phyloP scores from a whole-genome alignment of 805 yeast genomes.

The Metschnikowia lunata region DNA sequence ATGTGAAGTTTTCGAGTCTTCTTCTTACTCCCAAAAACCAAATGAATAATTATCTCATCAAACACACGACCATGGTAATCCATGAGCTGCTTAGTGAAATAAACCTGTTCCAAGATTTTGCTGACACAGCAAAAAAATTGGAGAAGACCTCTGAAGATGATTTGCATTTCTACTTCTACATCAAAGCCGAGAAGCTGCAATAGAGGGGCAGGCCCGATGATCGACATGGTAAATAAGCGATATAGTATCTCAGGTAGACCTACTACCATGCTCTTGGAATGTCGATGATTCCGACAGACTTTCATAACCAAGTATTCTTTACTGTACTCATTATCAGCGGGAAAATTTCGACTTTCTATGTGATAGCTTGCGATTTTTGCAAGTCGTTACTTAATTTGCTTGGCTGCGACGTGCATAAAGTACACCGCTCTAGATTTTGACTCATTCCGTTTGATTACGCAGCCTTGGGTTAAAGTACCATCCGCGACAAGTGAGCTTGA shows the following conservation, averaged over 20 bases:
- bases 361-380: no score
- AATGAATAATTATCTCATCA: slow-evolving; percentile 27
- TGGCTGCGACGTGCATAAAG: no score
- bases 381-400: no score
- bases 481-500: no score
- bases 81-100: slow-evolving; percentile 32
- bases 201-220: neutral
- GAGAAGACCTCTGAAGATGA: slow-evolving; percentile 3
- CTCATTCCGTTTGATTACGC: no score
- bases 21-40: slow-evolving; percentile 29
- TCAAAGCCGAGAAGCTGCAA: slow-evolving; percentile 22
- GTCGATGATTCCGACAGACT: no score
- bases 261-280: no score
- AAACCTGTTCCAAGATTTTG: slow-evolving; percentile 14
- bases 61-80: slow-evolving; percentile 25
- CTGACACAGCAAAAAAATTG: slow-evolving; percentile 1
- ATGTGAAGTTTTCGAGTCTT: slow-evolving; percentile 28
- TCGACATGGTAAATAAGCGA: no score
- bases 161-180: slow-evolving; percentile 23
- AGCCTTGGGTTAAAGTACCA: no score
- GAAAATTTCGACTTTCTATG: no score
- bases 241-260: no score
- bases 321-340: neutral
- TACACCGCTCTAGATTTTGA: no score
- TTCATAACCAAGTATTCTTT: neutral